Conservation (phyloP, 2,329 filamentous ascomycete genomes). For the Zalaria obscura region DNA sequence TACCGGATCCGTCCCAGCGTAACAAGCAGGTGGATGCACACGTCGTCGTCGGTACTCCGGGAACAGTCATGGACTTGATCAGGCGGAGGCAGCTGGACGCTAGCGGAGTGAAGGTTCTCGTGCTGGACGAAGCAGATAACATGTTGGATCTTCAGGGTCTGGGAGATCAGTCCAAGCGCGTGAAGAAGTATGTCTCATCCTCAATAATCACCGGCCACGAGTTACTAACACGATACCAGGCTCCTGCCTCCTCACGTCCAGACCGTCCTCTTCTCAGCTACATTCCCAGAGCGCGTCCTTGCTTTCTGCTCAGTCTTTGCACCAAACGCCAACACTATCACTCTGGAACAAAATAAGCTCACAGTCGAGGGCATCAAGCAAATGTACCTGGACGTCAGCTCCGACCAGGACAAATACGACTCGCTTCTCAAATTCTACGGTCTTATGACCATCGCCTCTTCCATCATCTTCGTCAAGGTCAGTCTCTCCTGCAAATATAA, state of each 20-base stretch:
- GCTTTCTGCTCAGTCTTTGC: slow-evolving; percentile 74
- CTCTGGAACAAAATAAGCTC: slow-evolving; percentile 73
- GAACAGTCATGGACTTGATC: slow-evolving; percentile 80
- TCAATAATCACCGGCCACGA: background rate
- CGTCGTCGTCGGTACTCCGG: slow-evolving; percentile 84
- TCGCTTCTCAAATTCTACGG: slow-evolving; percentile 88
- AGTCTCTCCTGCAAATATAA: slow-evolving; percentile 28
- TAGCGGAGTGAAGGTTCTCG: slow-evolving; percentile 61
- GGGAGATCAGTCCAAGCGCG: slow-evolving; percentile 84
- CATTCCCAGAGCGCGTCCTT: slow-evolving; percentile 76
- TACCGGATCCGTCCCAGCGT: slow-evolving; percentile 61
- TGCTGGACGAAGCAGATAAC: slow-evolving; percentile 95
- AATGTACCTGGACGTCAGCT: slow-evolving; percentile 87
- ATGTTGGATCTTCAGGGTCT: slow-evolving; percentile 95
- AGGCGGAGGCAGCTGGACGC: slow-evolving; percentile 61
- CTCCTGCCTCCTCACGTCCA: slow-evolving; percentile 64
- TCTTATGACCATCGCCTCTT: slow-evolving; percentile 89
- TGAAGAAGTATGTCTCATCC: slow-evolving; percentile 56
- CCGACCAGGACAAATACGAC: slow-evolving; percentile 71
- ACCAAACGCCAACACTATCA: slow-evolving; percentile 73
- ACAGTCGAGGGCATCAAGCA: slow-evolving; percentile 96
- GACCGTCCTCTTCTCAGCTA: slow-evolving; percentile 89
- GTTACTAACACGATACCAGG: slow-evolving; percentile 26
- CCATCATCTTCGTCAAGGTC: slow-evolving; percentile 85
- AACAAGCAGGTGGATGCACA: slow-evolving; percentile 57